phyloP scores from a whole-genome alignment of 495 filamentous ascomycete genomes.

The Hyaloscypha finlandica region DNA sequence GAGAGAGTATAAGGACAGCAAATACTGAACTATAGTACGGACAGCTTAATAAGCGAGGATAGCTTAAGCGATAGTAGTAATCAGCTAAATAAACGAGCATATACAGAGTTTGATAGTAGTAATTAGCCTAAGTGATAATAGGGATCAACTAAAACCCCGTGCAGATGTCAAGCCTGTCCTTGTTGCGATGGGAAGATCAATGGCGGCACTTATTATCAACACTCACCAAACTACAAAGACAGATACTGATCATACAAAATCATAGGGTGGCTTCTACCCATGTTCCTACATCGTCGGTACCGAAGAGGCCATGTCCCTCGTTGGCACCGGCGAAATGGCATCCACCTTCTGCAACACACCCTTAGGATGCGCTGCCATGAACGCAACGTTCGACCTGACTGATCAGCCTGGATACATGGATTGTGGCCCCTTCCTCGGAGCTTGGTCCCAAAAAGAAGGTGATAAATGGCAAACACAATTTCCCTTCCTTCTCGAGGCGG shows the following conservation, averaged over 20 bases:
- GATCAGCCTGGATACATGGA: not conserved
- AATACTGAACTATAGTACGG: too few species aligned
- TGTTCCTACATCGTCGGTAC: conserved; percentile 1
- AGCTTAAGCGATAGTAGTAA: too few species aligned
- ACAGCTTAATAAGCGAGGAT: too few species aligned
- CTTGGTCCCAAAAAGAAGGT: not conserved
- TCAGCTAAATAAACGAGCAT: too few species aligned
- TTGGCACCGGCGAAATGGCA: not conserved
- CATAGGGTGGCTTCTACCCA: conserved; percentile 4
- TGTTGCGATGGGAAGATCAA: too few species aligned
- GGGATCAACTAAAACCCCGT: too few species aligned
- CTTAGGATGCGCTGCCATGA: not conserved
- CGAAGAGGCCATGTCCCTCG: conserved; percentile 5
- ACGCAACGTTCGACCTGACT: not conserved
- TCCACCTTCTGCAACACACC: not conserved
- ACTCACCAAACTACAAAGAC: too few species aligned
- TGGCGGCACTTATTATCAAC: too few species aligned
- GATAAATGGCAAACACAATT: not conserved
- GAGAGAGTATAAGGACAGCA: too few species aligned
- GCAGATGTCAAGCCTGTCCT: not conserved
- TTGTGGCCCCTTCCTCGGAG: not conserved
- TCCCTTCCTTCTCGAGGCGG: not conserved
- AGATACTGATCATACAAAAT: not conserved
- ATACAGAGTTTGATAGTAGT: too few species aligned
- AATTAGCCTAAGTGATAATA: too few species aligned